Percentiles rank a stretch among this genome's conserved stretches.
These are phyloP conservation scores for Gastroboletus turbinatus DNA, from an alignment of 1,284 basidiomycete genomes.

Conservation along the genomic window DNA sequence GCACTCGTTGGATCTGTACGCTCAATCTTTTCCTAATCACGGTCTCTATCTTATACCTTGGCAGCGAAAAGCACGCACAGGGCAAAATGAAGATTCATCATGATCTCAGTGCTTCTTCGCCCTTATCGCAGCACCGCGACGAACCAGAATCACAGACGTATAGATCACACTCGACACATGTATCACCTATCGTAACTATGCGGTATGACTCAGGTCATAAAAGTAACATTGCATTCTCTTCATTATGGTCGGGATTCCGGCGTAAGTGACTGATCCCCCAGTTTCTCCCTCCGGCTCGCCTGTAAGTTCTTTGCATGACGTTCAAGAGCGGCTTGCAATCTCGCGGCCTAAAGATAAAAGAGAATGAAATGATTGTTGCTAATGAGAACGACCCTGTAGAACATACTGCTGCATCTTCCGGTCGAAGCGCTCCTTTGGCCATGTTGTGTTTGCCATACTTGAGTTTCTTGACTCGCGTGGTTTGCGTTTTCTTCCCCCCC, in stretches of 20 bases:
- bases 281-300: conserved; percentile 29
- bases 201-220: conserved; percentile 20
- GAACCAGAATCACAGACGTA: conserved; percentile 12
- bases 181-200: conserved; percentile 26
- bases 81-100: conserved; percentile 52
- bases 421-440: conserved; percentile 77
- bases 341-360: conserved; percentile 44
- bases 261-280: conserved; percentile 23
- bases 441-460: conserved; percentile 77
- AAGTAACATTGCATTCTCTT: conserved; percentile 14
- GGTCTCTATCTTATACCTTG: conserved; percentile 5
- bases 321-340: conserved; percentile 57
- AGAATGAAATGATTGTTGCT: not conserved
- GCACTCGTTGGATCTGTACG: conserved; percentile 79
- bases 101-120: conserved; percentile 30
- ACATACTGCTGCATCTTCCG: conserved; percentile 76
- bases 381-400: not conserved
- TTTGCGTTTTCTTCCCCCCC: conserved; percentile 43
- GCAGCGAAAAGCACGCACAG: conserved; percentile 64
- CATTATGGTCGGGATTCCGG: conserved; percentile 17
- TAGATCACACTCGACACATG: conserved; percentile 19
- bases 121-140: conserved; percentile 7
- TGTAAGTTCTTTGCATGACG: conserved; percentile 51
- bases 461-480: conserved; percentile 44
- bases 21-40: conserved; percentile 17